Evolutionary conservation across 2,329 filamentous ascomycete species (phyloP), one percentile per base, ranked within the genome.

Genomic region (Pyrenophora graminea): DNA sequence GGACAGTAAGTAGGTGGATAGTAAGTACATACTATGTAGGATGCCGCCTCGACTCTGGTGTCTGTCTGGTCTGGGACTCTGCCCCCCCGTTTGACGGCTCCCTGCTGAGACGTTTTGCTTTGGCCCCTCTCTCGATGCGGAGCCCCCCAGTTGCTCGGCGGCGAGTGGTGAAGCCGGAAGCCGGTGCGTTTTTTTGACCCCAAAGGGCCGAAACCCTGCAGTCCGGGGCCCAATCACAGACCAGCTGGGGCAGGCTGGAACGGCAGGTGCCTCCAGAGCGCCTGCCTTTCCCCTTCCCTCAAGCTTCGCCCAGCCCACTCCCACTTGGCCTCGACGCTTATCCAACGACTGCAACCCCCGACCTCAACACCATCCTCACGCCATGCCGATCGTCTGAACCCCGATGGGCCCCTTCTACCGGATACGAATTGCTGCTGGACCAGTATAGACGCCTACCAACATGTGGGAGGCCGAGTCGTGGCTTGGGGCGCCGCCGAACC

Each of bases 401-500:
- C 49, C 59, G 39, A 72, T 72, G 68, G 64, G 66, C 64, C 48
- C 39, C 47, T 56, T 42, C 50, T 49, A 45, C 56, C 51, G 54
- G 49, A 51, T 57, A 40, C 56, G 51, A 50, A 57, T 61, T 61
- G 66, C 66, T 67, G 69, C 69, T 69, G 69, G 67, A 67, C 47
- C 66, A 63, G 63, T 64, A 67, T 71, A 71, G 57, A 55, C 59
- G 49, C 59, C 43, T 42, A 37, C 66, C 53, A 69, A 52, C 48
- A 72, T 72, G 70, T 63, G 56, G 50, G 63, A 56, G 45, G 60
- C 58, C 59, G 53, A 55, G 52, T 48, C 55, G 59, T 59, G 61
- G 64, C 50, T 57, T 52, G 61, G 59, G 56, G 63, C 59, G 45
- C 46, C 59, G 45, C 46, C 56, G 44, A 47, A 52, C 46, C 52